A percentile compares a stretch with the other conserved stretches of the same genome.
Evolutionary conservation across 2,329 filamentous ascomycete species (phyloP).

Genomic region (Metarhizium album): DNA sequence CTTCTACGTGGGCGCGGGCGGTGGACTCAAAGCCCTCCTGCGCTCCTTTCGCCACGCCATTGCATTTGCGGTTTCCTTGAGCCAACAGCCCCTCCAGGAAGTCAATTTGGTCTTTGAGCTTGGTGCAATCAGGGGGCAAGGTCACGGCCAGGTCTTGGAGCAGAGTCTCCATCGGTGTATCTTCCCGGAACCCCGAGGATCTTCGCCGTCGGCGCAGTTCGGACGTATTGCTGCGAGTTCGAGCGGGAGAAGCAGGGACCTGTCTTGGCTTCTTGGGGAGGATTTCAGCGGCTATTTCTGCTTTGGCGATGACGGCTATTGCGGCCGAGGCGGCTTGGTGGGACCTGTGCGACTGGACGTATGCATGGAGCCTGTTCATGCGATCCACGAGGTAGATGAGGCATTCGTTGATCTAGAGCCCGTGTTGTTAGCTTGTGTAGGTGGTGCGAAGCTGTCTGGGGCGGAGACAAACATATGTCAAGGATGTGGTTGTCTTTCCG

Average conservation of each 20-base stretch:
- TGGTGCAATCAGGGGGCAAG: slow-evolving; percentile 17
- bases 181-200: slow-evolving; percentile 26
- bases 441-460: neutral
- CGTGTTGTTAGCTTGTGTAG: neutral
- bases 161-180: slow-evolving; percentile 35
- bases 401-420: slow-evolving; percentile 37
- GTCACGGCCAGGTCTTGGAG: slow-evolving; percentile 35
- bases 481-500: slow-evolving; percentile 33
- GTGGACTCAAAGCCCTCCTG: slow-evolving; percentile 40
- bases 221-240: slow-evolving; percentile 16
- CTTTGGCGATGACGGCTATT: slow-evolving; percentile 31
- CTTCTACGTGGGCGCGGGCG: slow-evolving; percentile 31
- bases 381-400: slow-evolving; percentile 39
- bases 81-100: slow-evolving; percentile 24
- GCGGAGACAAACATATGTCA: slow-evolving; percentile 36
- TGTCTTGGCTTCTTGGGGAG: slow-evolving; percentile 13
- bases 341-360: slow-evolving; percentile 33
- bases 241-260: slow-evolving; percentile 25
- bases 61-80: slow-evolving; percentile 31
- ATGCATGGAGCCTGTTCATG: slow-evolving; percentile 29
- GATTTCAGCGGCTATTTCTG: slow-evolving; percentile 27
- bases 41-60: slow-evolving; percentile 31
- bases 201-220: slow-evolving; percentile 18
- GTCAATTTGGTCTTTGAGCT: slow-evolving; percentile 15
- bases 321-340: slow-evolving; percentile 30